Base-by-base conservation (phyloP, 2,329 filamentous ascomycete genomes). In the Sclerotinia borealis region DNA sequence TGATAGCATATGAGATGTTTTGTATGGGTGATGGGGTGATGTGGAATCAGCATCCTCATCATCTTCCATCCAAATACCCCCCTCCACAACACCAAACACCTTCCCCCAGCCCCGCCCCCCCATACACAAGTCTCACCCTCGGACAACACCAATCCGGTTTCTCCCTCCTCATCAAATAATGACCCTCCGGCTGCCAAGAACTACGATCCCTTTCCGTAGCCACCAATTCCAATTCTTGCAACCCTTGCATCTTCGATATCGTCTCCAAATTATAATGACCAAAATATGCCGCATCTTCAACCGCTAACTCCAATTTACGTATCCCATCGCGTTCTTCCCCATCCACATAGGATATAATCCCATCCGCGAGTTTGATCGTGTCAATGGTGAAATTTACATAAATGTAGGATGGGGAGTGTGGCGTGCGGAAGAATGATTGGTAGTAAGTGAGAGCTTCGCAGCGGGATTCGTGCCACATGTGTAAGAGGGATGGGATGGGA, bases 381-480 rank as follows among this genome's bases (percentile, higher is more conserved):
- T 74, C 72, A 17, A 49, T 59, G 4, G 37, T 39, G 49, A 69
- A 66, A 29, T 61, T 63, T 1, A 70, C 25, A 63, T 72, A 73
- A 13, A 64, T 71, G 50, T 59, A 66, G 1, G 48, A 63, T 4
- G 63, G 45, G 11, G 65, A 65, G 13, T 45, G 11, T 4, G 43
- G 31, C 8, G 68, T 69, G n/a, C n/a, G 49, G 47, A 64, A 65
- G 45, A 4, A 50, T 31, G 59, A 58, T 29, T n/a, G 54, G 54
- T 72, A 73, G 59, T 63, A 36, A 2, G 56, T 48, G 17, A 72
- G 61, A n/a, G 65, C 67, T 60, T 69, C 67, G 60, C 56, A 61
- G 2, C 75, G 72, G 6, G 74, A 71, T 66, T 76, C 74, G 2
- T 51, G 68, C 50, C 64, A 71, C n/a, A 69, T 65, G 61, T 73